Conservation (phyloP, 2,329 filamentous ascomycete genomes). For the Alternaria arborescens region DNA sequence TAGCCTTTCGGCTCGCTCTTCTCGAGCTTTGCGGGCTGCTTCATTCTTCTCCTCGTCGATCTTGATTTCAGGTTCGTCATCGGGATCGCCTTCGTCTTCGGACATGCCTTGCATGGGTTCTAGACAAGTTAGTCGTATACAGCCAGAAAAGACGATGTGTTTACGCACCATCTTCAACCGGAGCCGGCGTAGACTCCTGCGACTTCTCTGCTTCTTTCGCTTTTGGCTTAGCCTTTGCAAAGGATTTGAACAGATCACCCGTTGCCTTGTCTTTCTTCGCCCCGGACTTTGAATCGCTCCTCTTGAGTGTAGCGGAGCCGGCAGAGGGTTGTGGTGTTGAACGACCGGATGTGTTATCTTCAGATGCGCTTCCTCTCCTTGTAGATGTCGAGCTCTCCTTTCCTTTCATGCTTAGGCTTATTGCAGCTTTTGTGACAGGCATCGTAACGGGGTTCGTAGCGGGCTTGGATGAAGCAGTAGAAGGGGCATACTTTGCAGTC, state of each 20-base stretch:
- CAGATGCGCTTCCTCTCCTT: slow-evolving; percentile 33
- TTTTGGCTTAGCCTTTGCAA: slow-evolving; percentile 73
- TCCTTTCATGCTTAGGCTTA: slow-evolving; percentile 28
- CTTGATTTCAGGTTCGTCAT: slow-evolving; percentile 42
- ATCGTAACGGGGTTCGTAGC: slow-evolving; percentile 20
- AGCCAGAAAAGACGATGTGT: background rate
- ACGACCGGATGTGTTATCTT: slow-evolving; percentile 49
- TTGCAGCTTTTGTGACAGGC: slow-evolving; percentile 29
- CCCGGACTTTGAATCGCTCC: slow-evolving; percentile 52
- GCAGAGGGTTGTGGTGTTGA: slow-evolving; percentile 42
- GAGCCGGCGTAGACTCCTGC: slow-evolving; percentile 51
- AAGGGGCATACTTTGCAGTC: slow-evolving; percentile 50
- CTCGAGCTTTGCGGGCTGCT: slow-evolving; percentile 57
- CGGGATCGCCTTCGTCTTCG: slow-evolving; percentile 47
- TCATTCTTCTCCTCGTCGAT: slow-evolving; percentile 45
- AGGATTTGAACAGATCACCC: slow-evolving; percentile 76
- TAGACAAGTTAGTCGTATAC: slow-evolving; percentile 38
- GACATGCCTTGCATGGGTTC: slow-evolving; percentile 65
- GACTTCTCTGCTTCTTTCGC: slow-evolving; percentile 55
- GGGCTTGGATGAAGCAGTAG: slow-evolving; percentile 39
- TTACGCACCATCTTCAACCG: slow-evolving; percentile 60
- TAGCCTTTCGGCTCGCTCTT: slow-evolving; percentile 72
- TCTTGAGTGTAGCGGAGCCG: slow-evolving; percentile 34
- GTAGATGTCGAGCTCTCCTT: slow-evolving; percentile 29
- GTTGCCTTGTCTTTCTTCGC: slow-evolving; percentile 68